Conservation (phyloP, 768 basidiomycete species). For the Lepiota brunneoincarnata region DNA sequence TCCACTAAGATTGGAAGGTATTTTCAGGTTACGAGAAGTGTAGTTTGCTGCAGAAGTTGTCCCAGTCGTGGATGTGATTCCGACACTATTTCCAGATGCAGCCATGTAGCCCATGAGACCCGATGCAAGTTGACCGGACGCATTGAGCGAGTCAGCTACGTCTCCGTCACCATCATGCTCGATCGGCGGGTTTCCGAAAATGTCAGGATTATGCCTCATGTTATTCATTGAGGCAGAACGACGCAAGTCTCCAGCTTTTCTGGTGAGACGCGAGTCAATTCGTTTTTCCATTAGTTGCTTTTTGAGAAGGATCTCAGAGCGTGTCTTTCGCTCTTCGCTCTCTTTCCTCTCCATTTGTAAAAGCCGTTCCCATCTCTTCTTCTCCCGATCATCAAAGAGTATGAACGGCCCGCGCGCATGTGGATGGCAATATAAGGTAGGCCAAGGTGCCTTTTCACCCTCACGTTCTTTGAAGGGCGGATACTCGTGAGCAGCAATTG, state of each 20-base stretch:
- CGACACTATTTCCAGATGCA: slow-evolving; percentile 94
- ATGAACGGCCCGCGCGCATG: slow-evolving; percentile 71
- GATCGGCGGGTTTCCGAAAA: not conserved
- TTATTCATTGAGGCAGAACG: slow-evolving; percentile 77
- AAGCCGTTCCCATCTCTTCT: slow-evolving; percentile 60
- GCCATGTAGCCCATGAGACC: slow-evolving; percentile 64
- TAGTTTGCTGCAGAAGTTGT: slow-evolving; percentile 70
- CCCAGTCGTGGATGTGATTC: slow-evolving; percentile 86
- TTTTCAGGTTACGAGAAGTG: slow-evolving; percentile 40
- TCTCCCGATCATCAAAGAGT: slow-evolving; percentile 73
- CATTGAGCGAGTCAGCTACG: slow-evolving; percentile 51
- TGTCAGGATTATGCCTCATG: slow-evolving; percentile 40
- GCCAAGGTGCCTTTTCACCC: slow-evolving; percentile 66
- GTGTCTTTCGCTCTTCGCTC: slow-evolving; percentile 29
- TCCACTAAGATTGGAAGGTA: slow-evolving; percentile 53
- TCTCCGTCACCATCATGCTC: slow-evolving; percentile 18
- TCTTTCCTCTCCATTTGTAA: slow-evolving; percentile 43
- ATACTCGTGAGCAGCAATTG: slow-evolving; percentile 86
- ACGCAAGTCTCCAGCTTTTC: slow-evolving; percentile 53
- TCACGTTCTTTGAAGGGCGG: slow-evolving; percentile 48
- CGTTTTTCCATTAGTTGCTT: slow-evolving; percentile 4
- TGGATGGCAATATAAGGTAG: slow-evolving; percentile 78
- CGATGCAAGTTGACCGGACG: slow-evolving; percentile 70
- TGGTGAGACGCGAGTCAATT: not conserved
- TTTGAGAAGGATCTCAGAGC: slow-evolving; percentile 1